Base-by-base conservation (phyloP, 139 green algal genomes). In the Parachlorella kessleri region DNA sequence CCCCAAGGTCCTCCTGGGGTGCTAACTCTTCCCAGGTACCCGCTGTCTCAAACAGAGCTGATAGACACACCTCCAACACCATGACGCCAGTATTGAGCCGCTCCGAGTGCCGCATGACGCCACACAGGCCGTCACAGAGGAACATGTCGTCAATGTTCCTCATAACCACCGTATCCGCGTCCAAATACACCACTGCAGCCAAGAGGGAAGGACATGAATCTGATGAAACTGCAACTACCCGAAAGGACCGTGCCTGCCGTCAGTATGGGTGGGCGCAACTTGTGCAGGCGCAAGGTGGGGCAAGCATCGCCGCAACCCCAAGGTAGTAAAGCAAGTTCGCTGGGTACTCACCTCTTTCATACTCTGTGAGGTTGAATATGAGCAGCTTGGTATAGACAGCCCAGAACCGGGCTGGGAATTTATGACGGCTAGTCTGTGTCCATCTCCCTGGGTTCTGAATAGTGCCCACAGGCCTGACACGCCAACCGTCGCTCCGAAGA, bases 381-480 rank as follows among this genome's bases (percentile, higher is more conserved):
- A 74, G 41, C 3, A 96, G 90, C 77, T 96, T 96, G 30, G 92
- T 95, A 85, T 96, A 96, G 2, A 96, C 92, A 5, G 78, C 89
- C 33, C 81, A 92, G 71, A 96, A 95, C 26, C 81, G 78, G 33
- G 48, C 0, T 1, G 90, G 90, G 39, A 84, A 93, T 24, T 73
- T 76, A 30, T 66, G 30, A 10, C 42, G 40, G 8, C 42, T 32
- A 9, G 70, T 30, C 67, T 88, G 72, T 4, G 72, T 74, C 55
- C 86, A 80, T 64, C 41, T 85, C 28, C 77, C 85, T n/a, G 90
- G 90, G 73, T 94, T 94, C 33, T 81, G 14, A 14, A 94, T 79
- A 5, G 78, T 37, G 26, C 81, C 76, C 6, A 89, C 82, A 21
- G 73, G 66, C 10, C 78, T 66, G 33, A 94, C 82, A 7, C 65